A percentile compares a stretch with the other conserved stretches of the same genome.
phyloP scores from a whole-genome alignment of 164 flowering plant species.

The Piper betle region DNA sequence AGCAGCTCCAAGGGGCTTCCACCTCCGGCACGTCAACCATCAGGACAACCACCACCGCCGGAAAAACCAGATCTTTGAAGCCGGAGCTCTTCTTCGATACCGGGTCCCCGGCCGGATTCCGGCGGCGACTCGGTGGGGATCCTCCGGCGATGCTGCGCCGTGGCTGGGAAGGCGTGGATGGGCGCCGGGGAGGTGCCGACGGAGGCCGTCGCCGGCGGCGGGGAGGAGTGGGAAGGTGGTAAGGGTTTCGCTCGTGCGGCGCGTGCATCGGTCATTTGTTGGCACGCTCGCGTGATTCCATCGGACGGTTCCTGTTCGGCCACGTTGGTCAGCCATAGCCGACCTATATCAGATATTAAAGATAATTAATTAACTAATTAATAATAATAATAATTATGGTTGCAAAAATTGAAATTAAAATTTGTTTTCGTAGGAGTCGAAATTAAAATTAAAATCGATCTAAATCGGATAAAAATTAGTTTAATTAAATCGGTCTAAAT shows the following conservation, averaged over 20 bases:
- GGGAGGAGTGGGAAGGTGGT: constrained; percentile 4
- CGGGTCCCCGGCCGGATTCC: background rate
- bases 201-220: background rate
- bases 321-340: no score
- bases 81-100: background rate
- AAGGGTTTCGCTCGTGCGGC: constrained; percentile 31
- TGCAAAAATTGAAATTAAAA: no score
- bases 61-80: background rate
- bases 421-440: no score
- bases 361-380: no score
- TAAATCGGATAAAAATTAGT: no score
- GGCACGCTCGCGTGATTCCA: constrained; percentile 15
- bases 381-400: no score
- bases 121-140: background rate
- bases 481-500: no score
- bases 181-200: background rate
- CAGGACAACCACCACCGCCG: background rate
- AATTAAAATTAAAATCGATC: no score
- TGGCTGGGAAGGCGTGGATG: background rate
- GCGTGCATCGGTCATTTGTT: constrained; percentile 17
- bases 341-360: no score
- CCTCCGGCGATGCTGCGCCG: background rate
- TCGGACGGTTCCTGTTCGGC: constrained; percentile 4
- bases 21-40: no score
- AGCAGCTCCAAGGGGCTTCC: background rate